Evolutionary conservation across 176 grass and related monocot genomes (phyloP).

Genomic region (Bonia amplexicaulis): DNA sequence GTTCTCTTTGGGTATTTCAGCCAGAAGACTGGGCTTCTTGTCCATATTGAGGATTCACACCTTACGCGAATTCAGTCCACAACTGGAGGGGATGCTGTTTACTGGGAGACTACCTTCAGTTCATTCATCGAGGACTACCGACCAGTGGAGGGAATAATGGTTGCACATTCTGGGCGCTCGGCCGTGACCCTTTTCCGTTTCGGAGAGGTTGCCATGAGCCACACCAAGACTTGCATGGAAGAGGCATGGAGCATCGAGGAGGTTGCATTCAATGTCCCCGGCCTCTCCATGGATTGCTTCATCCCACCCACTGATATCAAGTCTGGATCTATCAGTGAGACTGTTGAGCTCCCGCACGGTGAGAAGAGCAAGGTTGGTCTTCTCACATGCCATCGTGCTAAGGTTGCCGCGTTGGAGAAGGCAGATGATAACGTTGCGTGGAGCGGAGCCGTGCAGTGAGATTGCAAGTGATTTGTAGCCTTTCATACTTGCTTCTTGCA

Average conservation of each 20-base stretch:
- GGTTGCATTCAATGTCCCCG: conserved; percentile 71
- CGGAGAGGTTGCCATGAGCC: conserved; percentile 71
- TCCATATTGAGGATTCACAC: conserved; percentile 72
- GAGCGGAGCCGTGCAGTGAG: conserved; percentile 46
- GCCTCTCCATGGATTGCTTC: conserved; percentile 80
- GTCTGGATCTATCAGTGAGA: conserved; percentile 61
- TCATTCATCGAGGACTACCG: conserved; percentile 77
- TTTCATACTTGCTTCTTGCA: conserved; percentile 38
- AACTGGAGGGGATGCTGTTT: conserved; percentile 69
- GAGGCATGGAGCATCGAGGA: conserved; percentile 88
- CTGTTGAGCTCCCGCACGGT: conserved; percentile 45
- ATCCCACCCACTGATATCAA: conserved; percentile 81
- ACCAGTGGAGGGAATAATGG: conserved; percentile 67
- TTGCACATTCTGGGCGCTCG: conserved; percentile 64
- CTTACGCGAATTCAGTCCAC: conserved; percentile 77
- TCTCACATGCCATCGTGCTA: conserved; percentile 39
- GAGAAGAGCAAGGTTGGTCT: conserved; percentile 47
- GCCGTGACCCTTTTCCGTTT: conserved; percentile 74
- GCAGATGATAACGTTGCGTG: conserved; percentile 34
- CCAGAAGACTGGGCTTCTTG: conserved; percentile 71
- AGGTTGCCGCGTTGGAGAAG: conserved; percentile 58
- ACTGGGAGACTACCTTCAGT: conserved; percentile 86
- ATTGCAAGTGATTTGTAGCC: conserved; percentile 35
- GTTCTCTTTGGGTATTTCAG: conserved; percentile 87
- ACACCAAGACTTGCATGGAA: conserved; percentile 82